Evolutionary conservation across 257 asterid species (phyloP), one percentile per base, ranked within the genome.

Genomic region (Ocimum tenuiflorum): DNA sequence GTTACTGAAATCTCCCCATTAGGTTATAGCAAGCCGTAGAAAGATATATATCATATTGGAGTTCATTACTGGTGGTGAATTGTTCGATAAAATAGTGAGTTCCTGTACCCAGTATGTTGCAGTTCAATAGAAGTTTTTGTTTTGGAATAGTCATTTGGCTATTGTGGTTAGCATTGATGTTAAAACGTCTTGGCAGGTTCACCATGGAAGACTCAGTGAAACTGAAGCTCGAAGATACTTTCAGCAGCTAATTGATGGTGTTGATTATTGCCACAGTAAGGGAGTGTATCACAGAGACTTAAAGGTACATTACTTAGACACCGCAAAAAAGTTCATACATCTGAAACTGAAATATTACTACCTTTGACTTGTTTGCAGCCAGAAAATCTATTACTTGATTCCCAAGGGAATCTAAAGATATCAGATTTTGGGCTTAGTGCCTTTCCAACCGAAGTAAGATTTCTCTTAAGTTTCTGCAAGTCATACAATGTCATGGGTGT

Each of bases 351-450:
- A 39, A 39, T 65, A 29, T 69, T 49, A 69, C 69, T 75, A 38
- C 20, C 24, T 8, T 60, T 58, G 69, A 29, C 69, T 73, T 64
- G 64, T 46, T 62, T 73, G 83, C 95, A 94, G 99, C 99, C 99
- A 42, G 99, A 94, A 85, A 94, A 94, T 75, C 91, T 94, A 15
- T 71, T 94, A 63, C 87, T 92, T 68, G 97, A 94, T 77, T 88
- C 99, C 62, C 96, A 80, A 83, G 99, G 91, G 73, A 88, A 90
- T 81, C 88, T 94, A 53, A 89, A 82, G 81, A 94, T 94, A 63
- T 94, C 99, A 20, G 99, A 94, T 78, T 94, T 94, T 63, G 99
- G 99, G 80, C 99, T 94, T 47, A 90, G 99, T 70, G 99, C 99
- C 18, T 77, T 73, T 42, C 97, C 97, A 46, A 91, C 80, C 36